Conservation (phyloP, 1,284 basidiomycete species). For the Cryptococcus sp. region DNA sequence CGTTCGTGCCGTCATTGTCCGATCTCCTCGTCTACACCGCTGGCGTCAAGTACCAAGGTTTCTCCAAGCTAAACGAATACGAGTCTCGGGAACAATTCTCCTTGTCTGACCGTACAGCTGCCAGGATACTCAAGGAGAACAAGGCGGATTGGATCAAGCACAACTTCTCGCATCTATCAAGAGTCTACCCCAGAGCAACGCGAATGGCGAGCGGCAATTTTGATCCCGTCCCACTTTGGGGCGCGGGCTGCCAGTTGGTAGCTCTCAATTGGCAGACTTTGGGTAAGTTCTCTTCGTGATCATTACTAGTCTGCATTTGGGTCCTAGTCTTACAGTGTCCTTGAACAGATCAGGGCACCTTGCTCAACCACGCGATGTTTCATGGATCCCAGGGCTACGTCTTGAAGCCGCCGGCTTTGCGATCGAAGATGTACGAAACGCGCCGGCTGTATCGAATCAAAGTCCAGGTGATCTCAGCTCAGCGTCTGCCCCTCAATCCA, state of each 20-base stretch:
- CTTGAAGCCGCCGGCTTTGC: conserved; percentile 80
- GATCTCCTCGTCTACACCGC: conserved; percentile 89
- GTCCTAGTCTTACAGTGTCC: not conserved
- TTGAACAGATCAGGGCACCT: conserved; percentile 72
- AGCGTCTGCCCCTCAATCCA: conserved; percentile 80
- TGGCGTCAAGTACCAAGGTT: conserved; percentile 90
- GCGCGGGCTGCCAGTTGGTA: conserved; percentile 86
- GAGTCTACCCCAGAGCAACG: conserved; percentile 86
- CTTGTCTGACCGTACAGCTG: conserved; percentile 79
- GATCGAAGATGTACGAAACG: conserved; percentile 66
- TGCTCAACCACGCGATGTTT: conserved; percentile 95
- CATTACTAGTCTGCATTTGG: too few relatives aligned
- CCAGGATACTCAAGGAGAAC: conserved; percentile 56
- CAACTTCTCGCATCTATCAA: conserved; percentile 77
- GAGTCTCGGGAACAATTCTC: conserved; percentile 89
- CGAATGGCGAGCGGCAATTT: conserved; percentile 86
- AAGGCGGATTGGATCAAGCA: conserved; percentile 84
- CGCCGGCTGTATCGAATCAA: conserved; percentile 56
- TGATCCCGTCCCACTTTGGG: conserved; percentile 87
- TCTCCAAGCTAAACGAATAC: conserved; percentile 88
- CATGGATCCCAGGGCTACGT: conserved; percentile 87
- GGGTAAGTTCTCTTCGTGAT: conserved; percentile 65
- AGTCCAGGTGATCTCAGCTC: conserved; percentile 79
- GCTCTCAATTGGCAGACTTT: conserved; percentile 98
- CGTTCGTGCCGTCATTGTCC: conserved; percentile 74